These are phyloP conservation scores for Coemansia sp. DNA, from an alignment of 192 early-diverging fungal species.

Conservation along the genomic window DNA sequence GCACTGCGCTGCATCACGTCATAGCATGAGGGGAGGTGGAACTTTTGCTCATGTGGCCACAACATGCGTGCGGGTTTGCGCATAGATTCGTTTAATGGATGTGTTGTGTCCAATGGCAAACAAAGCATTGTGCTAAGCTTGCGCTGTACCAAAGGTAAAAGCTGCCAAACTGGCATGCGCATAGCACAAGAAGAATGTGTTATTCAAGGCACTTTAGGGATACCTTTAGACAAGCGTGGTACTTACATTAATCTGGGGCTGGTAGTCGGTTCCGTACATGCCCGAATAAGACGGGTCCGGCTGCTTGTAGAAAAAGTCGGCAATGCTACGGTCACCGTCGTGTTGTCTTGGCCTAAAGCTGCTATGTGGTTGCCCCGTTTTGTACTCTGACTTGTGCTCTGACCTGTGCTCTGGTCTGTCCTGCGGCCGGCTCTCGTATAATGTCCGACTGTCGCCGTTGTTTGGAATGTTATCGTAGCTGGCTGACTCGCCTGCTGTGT, in stretches of 20 bases:
- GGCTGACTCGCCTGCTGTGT: conserved; percentile 22
- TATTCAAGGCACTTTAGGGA: not conserved
- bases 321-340: conserved; percentile 15
- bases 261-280: conserved; percentile 38
- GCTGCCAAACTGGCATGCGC: not conserved
- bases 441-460: conserved; percentile 11
- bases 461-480: conserved; percentile 19
- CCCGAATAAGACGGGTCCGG: conserved; percentile 36
- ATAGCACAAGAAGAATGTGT: not conserved
- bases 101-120: not conserved
- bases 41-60: conserved; percentile 1
- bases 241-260: conserved; percentile 48
- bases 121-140: not conserved
- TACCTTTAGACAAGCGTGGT: not conserved
- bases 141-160: not conserved
- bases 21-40: not conserved
- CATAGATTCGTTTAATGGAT: not conserved
- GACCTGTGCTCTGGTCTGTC: not conserved
- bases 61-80: conserved; percentile 1
- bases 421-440: not conserved
- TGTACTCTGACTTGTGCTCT: conserved; percentile 1
- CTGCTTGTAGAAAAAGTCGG: conserved; percentile 48
- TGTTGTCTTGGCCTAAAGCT: not conserved
- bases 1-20: not conserved
- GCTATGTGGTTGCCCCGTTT: not conserved